Base-by-base conservation (phyloP, 2,329 filamentous ascomycete species). In the Venturia aucupariae region DNA sequence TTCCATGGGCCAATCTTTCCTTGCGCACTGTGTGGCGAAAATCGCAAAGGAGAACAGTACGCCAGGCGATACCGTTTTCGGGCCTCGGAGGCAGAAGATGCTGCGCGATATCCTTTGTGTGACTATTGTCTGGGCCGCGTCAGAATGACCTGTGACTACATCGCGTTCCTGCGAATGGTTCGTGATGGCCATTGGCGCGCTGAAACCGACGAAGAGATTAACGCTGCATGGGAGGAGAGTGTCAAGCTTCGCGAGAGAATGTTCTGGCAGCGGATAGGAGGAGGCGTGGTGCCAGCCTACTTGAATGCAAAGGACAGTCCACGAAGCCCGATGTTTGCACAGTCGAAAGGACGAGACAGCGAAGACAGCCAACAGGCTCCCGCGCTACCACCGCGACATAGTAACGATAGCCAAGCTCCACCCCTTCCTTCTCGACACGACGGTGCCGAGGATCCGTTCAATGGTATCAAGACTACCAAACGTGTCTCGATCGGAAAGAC, bases 241-340 rank as follows among this genome's bases (percentile, higher is more conserved):
- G 89, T 97, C 13, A 85, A 89, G 38, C 77, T 97, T 60, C 83
- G 94, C 61, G 94, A 99, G 74, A 87, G 93, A 69, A 96, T 99
- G 89, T 99, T 99, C 74, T 99, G 94, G 94, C 86, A 90, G 61
- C 85, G 94, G 64, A 86, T 99, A 62, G 93, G 93, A 32, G 94
- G 92, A 35, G 94, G 94, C 17, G 91, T 99, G 2, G 78, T 97
- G 15, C 94, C 93, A 1, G 80, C 83, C 15, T 79, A 79, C 61
- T 68, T 78, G 22, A 32, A 69, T 68, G 15, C 22, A 57, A 65
- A 60, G 42, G 63, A 64, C 27, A 61, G 55, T 19, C 59, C 55
- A 22, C 42, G 54, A 55, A 60, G 60, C 30, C 64, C 63, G 38
- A 65, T 17, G 32, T 46, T 61, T 35, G 54, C 32, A 15, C 62